Conservation (phyloP, 2,329 filamentous ascomycete species). For the Macrophomina pseudophaseolina region DNA sequence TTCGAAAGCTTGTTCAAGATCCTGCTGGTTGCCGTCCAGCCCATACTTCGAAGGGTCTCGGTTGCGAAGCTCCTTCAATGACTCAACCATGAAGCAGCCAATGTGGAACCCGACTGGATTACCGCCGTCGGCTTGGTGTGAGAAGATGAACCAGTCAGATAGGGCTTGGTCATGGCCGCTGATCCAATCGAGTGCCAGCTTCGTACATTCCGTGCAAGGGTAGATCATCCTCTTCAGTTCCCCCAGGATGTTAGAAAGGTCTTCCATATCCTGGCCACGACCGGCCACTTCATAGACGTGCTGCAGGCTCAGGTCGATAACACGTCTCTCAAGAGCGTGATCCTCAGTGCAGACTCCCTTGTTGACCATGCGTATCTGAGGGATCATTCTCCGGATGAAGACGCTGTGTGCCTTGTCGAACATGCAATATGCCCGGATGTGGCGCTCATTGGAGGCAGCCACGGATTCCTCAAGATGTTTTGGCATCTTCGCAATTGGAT, state of each 20-base stretch:
- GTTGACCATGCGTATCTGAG: slow-evolving; percentile 59
- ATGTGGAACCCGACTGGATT: slow-evolving; percentile 6
- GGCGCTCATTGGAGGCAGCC: slow-evolving; percentile 71
- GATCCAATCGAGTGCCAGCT: slow-evolving; percentile 17
- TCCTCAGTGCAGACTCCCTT: slow-evolving; percentile 56
- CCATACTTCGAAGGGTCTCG: slow-evolving; percentile 16
- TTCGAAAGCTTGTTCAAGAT: slow-evolving; percentile 16
- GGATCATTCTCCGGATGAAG: slow-evolving; percentile 69
- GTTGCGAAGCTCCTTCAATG: slow-evolving; percentile 6
- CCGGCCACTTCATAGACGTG: slow-evolving; percentile 79
- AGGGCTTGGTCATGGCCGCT: slow-evolving; percentile 7
- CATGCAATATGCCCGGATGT: slow-evolving; percentile 78
- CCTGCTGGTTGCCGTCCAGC: neutral
- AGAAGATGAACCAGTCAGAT: slow-evolving; percentile 24
- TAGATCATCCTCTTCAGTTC: slow-evolving; percentile 61
- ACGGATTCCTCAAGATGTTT: slow-evolving; percentile 61
- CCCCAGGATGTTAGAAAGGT: slow-evolving; percentile 62
- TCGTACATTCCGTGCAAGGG: slow-evolving; percentile 52
- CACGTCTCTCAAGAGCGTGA: slow-evolving; percentile 53
- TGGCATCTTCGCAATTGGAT: slow-evolving; percentile 55
- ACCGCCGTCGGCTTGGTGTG: neutral
- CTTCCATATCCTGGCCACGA: slow-evolving; percentile 70
- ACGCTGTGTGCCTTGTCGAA: slow-evolving; percentile 73
- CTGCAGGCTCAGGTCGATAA: slow-evolving; percentile 62
- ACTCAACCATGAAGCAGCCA: slow-evolving; percentile 8